Evolutionary conservation across 1,139 yeast species (phyloP).

Genomic region (Lodderomyces margitis): DNA sequence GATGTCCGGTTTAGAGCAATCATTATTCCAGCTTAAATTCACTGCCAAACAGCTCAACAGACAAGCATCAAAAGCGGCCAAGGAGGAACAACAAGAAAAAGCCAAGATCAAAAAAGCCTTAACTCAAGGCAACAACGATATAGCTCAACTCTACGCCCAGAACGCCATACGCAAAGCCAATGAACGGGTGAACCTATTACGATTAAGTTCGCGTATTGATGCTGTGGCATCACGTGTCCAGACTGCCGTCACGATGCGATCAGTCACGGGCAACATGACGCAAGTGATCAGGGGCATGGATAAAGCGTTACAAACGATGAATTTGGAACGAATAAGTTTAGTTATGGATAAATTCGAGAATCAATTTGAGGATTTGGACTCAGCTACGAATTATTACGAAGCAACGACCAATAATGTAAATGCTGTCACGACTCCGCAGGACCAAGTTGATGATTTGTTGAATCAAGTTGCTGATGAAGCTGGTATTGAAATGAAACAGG

Average conservation of each 20-base stretch:
- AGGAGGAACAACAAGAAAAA: slow-evolving; percentile 85
- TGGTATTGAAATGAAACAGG: slow-evolving; percentile 88
- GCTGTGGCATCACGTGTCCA: slow-evolving; percentile 96
- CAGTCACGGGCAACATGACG: slow-evolving; percentile 92
- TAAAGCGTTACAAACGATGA: slow-evolving; percentile 92
- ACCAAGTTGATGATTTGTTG: slow-evolving; percentile 89
- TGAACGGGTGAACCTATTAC: slow-evolving; percentile 77
- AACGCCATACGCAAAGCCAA: slow-evolving; percentile 91
- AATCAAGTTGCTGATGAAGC: slow-evolving; percentile 97
- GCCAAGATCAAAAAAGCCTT: slow-evolving; percentile 88
- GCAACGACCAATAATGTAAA: slow-evolving; percentile 84
- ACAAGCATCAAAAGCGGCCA: slow-evolving; percentile 88
- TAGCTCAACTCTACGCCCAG: slow-evolving; percentile 92
- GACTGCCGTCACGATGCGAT: slow-evolving; percentile 96
- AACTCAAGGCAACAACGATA: slow-evolving; percentile 83
- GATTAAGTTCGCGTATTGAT: slow-evolving; percentile 87
- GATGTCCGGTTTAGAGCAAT: slow-evolving; percentile 51
- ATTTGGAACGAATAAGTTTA: slow-evolving; percentile 83
- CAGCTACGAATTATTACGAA: slow-evolving; percentile 90
- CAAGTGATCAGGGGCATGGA: slow-evolving; percentile 95
- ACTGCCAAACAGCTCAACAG: slow-evolving; percentile 91
- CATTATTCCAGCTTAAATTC: slow-evolving; percentile 57
- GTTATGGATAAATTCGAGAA: slow-evolving; percentile 97
- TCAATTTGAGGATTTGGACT: slow-evolving; percentile 95
- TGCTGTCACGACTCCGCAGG: slow-evolving; percentile 90